Evolutionary conservation across 2,329 filamentous ascomycete genomes (phyloP), one percentile per base, ranked within the genome.

Genomic region (Nemania abortiva): DNA sequence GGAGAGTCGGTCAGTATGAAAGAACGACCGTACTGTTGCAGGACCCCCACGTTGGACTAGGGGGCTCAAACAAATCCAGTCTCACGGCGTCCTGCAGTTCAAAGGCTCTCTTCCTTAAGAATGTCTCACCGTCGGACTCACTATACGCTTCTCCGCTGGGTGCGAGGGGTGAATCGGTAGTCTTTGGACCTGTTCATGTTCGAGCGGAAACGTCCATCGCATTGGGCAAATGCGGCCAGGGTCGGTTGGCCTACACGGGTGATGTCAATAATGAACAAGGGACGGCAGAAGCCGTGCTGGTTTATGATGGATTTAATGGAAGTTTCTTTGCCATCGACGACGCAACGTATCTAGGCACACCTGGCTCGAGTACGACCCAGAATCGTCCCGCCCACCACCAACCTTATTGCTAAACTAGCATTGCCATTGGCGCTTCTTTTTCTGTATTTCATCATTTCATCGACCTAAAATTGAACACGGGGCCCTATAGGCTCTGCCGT

Each of bases 11-110:
- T n/a, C 60, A 55, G 18, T 55, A 49, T 13, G 31, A 34, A 34
- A 55, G 24, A 55, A 63, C 60, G n/a, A 63, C 39, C 3, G 50
- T 63, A 27, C 6, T 31, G 24, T 37, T 63, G n/a, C 60, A 63
- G 18, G 50, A 55, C 27, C 47, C 60, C 37, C 60, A 55, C 47
- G n/a, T n/a, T n/a, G 37, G 24, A 24, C 27, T 55, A 10, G 37
- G 34, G 15, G 27, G 22, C 27, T 20, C 24, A 15, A 37, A 15
- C 24, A 22, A 27, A 34, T 18, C 60, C 27, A 22, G 18, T 13
- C 50, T 63, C 7, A 3, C 24, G 18, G 10, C 34, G 24, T 63
- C 60, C 15, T 63, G 56, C 10, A 49, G 39, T 52, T 56, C 27
- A n/a, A 27, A 49, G 27, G 42, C 61, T 37, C 1, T 39, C 7